A percentile compares a stretch with the other conserved stretches of the same genome.
phyloP scores from a whole-genome alignment of 176 grass and related monocot species.

The Thalia dealbata region DNA sequence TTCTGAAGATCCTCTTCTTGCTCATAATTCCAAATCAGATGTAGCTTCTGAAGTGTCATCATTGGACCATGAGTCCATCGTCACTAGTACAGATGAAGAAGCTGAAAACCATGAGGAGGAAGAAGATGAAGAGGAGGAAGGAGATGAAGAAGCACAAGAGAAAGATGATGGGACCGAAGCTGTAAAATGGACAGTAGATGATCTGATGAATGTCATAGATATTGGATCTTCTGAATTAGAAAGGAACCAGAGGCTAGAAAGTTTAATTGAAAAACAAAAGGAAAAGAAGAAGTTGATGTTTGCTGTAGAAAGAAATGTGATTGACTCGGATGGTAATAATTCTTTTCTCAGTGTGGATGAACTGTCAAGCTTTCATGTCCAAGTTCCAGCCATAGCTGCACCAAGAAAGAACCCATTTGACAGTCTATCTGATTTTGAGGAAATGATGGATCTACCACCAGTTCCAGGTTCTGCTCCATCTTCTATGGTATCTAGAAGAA shows the following conservation, averaged over 20 bases:
- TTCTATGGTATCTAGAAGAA: conserved; percentile 51
- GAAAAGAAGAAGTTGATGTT: conserved; percentile 41
- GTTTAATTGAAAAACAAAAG: conserved; percentile 76
- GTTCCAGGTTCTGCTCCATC: conserved; percentile 92
- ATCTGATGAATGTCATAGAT: conserved; percentile 96
- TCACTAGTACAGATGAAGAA: conserved; percentile 20
- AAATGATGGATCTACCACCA: conserved; percentile 16
- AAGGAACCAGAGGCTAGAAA: conserved; percentile 82
- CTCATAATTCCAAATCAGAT: conserved; percentile 16
- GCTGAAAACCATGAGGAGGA: conserved; percentile 47
- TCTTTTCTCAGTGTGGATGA: conserved; percentile 22
- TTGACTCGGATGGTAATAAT: conserved; percentile 28
- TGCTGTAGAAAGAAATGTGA: conserved; percentile 36
- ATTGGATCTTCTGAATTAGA: conserved; percentile 90
- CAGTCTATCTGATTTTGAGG: conserved; percentile 47
- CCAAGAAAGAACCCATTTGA: conserved; percentile 77
- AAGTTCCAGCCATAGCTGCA: conserved; percentile 46
- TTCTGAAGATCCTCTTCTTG: conserved; percentile 15
- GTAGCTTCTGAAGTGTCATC: conserved; percentile 11
- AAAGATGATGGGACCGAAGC: conserved; percentile 42
- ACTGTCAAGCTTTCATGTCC: conserved; percentile 42
- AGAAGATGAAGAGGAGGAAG: conserved; percentile 41
- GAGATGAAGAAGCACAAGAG: conserved; percentile 34
- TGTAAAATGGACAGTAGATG: conserved; percentile 92
- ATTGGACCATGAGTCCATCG: conserved; percentile 9